A percentile compares a stretch with the other conserved stretches of the same genome.
These are phyloP conservation scores for Apocynum venetum DNA, from an alignment of 257 asterid genomes.

Conservation along the genomic window DNA sequence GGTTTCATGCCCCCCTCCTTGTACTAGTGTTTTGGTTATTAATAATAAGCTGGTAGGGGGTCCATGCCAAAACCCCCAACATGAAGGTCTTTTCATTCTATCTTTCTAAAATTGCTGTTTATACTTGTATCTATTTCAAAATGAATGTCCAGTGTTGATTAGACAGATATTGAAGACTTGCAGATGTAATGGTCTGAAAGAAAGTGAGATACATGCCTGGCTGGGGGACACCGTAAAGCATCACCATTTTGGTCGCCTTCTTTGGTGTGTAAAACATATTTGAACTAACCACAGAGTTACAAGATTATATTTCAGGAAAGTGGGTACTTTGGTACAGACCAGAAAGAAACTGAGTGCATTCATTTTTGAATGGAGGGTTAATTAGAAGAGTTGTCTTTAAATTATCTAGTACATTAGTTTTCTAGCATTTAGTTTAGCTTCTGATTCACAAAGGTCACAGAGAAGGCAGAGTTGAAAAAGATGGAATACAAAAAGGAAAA, in stretches of 20 bases:
- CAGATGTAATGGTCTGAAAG: not conserved
- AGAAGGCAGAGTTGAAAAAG: not conserved
- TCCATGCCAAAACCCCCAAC: not conserved
- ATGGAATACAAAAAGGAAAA: not conserved
- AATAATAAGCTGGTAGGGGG: not conserved
- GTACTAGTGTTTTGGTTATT: not conserved
- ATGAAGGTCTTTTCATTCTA: not conserved
- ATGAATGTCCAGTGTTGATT: not conserved
- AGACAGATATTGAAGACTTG: not conserved
- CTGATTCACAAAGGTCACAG: not conserved
- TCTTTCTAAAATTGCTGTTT: not conserved
- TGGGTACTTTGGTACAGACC: not conserved
- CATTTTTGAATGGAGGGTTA: not conserved
- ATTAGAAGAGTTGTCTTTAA: not conserved
- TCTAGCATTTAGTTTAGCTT: not conserved
- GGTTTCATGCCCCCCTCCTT: not conserved
- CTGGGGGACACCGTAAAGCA: not conserved
- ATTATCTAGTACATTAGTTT: not conserved
- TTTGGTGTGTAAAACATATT: not conserved
- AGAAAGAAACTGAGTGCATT: not conserved
- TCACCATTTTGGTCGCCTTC: not conserved
- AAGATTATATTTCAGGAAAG: not conserved
- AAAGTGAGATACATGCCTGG: not conserved
- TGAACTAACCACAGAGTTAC: not conserved
- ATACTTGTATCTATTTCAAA: not conserved